phyloP scores from a whole-genome alignment of 75 land plant genomes.

The Cunninghamia lanceolata region DNA sequence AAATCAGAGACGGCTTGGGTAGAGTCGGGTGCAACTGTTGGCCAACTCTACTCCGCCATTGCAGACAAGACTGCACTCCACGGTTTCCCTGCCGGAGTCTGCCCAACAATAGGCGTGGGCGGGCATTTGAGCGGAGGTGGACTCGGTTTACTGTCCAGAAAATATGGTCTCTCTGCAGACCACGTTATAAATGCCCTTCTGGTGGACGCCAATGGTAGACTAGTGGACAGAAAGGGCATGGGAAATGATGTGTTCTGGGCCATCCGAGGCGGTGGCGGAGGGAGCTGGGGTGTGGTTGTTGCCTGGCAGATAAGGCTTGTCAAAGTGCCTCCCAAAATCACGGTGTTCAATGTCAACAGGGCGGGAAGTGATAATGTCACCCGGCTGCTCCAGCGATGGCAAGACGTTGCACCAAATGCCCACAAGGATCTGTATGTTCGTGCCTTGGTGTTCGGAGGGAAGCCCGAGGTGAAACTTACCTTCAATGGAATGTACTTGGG shows the following conservation, averaged over 20 bases:
- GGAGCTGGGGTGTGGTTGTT: slow-evolving; percentile 29
- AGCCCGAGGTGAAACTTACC: neutral
- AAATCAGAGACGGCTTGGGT: slow-evolving; percentile 29
- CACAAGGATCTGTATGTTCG: slow-evolving; percentile 23
- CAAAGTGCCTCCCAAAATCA: slow-evolving; percentile 27
- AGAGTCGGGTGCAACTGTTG: slow-evolving; percentile 40
- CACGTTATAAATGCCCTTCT: slow-evolving; percentile 35
- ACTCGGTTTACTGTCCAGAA: slow-evolving; percentile 24
- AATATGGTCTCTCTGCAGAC: slow-evolving; percentile 31
- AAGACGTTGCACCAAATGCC: slow-evolving; percentile 18
- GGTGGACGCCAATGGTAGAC: slow-evolving; percentile 20
- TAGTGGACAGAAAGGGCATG: slow-evolving; percentile 29
- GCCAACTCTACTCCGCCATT: slow-evolving; percentile 35
- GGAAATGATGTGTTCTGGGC: slow-evolving; percentile 49
- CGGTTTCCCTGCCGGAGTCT: slow-evolving; percentile 44
- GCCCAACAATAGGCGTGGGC: slow-evolving; percentile 46
- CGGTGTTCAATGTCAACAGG: slow-evolving; percentile 21
- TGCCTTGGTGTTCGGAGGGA: slow-evolving; percentile 9
- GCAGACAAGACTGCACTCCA: slow-evolving; percentile 10
- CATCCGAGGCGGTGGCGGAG: slow-evolving; percentile 44
- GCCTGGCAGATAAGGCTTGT: slow-evolving; percentile 36
- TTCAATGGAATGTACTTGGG: slow-evolving; percentile 38
- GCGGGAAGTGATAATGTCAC: slow-evolving; percentile 15
- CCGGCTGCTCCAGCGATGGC: slow-evolving; percentile 37
- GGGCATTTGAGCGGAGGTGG: slow-evolving; percentile 52